Evolutionary conservation across 2,329 filamentous ascomycete species (phyloP).

Genomic region (Cercospora sp.): DNA sequence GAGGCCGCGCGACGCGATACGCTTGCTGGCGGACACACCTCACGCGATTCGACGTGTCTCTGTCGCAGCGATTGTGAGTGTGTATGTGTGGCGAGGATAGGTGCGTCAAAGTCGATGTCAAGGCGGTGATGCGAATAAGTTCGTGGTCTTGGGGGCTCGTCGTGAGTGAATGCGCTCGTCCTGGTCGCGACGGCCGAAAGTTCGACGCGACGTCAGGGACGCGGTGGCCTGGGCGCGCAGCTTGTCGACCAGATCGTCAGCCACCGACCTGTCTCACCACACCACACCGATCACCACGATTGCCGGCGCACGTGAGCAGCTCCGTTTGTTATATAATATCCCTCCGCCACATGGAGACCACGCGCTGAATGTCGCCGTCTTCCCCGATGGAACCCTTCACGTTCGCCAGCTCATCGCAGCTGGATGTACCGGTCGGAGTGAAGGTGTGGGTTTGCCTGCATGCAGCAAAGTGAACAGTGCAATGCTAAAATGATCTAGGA

Average conservation of each 20-base stretch:
- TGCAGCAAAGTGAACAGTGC: neutral
- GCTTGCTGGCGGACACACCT: neutral
- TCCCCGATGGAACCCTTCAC: slow-evolving; percentile 88
- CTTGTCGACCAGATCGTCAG: neutral
- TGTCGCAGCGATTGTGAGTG: neutral
- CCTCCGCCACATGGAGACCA: neutral
- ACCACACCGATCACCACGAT: neutral
- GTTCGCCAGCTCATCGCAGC: slow-evolving; percentile 84
- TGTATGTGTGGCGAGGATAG: neutral
- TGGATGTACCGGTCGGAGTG: slow-evolving; percentile 69
- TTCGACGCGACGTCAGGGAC: slow-evolving; percentile 7
- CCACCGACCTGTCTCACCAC: neutral
- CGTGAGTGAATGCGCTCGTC: slow-evolving; percentile 1
- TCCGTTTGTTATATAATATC: neutral
- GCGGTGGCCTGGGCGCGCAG: slow-evolving; percentile 3
- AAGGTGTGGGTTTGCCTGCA: slow-evolving; percentile 58
- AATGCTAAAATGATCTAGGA: slow-evolving; percentile 40
- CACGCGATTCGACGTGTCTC: neutral
- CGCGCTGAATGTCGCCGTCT: neutral
- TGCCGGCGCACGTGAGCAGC: neutral
- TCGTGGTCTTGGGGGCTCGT: neutral
- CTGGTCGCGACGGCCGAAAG: slow-evolving; percentile 9
- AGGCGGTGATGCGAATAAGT: neutral
- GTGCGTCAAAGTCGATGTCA: neutral
- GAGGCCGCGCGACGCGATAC: neutral